Base-by-base conservation (phyloP, 768 basidiomycete genomes). In the Lentinus brumalis region DNA sequence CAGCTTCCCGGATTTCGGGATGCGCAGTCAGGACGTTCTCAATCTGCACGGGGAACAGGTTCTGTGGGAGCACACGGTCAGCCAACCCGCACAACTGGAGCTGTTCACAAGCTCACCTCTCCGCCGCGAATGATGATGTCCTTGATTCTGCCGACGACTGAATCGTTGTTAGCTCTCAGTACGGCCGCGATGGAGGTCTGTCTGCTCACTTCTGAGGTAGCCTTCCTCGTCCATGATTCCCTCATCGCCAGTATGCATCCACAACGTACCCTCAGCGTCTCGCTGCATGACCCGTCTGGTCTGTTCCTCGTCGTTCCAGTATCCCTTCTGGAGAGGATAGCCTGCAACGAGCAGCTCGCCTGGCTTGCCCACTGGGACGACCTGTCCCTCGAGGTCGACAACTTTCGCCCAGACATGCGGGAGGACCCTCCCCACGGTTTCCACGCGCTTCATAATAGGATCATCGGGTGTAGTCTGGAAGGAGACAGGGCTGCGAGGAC, bases 101-200 rank as follows among this genome's bases (percentile, higher is more conserved):
- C 32, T 45, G 31, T 8, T 4, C 30, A 40, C 11, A 7, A 16
- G 49, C 75, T 11, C 61, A 88, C 89, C 80, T 94, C 92, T 63
- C 92, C 92, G 16, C 91, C 92, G 18, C 92, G 87, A 63, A 94
- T 93, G 66, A 94, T 92, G 54, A 93, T 84, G 70, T 94, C 92
- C 85, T 93, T 93, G 56, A 86, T 87, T 59, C 91, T 79, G 47
- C 91, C 87, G 50, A 92, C 90, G 57, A 93, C 91, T 93, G 51
- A 6, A 51, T 59, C 15, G 18, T 50, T 50, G 50, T 32, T 35
- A n/a, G 61, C 35, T n/a, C 9, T 5, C 52, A 18, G n/a, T 16
- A 57, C 32, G 29, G 50, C 11, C 32, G 47, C 31, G 29, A 42
- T 56, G n/a, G 45, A 14, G 2, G 16, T 31, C 2, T 15, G 4